Evolutionary conservation across 192 early-diverging fungal species (phyloP), one percentile per base, ranked within the genome.

Genomic region (Coemansia sp.): DNA sequence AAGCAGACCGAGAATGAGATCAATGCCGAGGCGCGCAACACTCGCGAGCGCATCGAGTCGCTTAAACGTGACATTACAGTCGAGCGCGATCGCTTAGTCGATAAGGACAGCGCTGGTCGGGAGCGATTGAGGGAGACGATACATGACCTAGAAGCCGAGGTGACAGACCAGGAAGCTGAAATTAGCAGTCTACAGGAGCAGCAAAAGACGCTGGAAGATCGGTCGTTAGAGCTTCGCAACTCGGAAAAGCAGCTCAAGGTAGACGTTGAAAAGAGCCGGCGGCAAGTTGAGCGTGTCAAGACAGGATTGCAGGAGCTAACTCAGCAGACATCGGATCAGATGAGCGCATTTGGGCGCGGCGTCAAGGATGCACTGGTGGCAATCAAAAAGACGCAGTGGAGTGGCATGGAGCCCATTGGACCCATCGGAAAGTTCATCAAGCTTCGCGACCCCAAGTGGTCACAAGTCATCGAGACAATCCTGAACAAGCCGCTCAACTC

Each of bases 321-420:
- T 43, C 75, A 76, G 11, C 88, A 90, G 47, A 85, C 83, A 32
- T 71, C 83, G n/a, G 82, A 96, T 62, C 69, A 82, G 4, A 64
- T 96, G 41, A 85, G 66, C 15, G 91, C 91, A 1, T 96, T 89
- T 70, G 93, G 93, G n/a, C 55, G 69, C 0, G 68, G 70, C 5
- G 85, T 90, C 8, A 84, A 87, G 7, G 88, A 90, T 10, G 84
- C 90, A 2, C 51, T 91, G 49, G 54, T 60, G 3, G 66, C 68
- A 6, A 89, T 92, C 24, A 60, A 73, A 3, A 75, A 83, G 48
- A 67, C 62, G 5, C 27, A 68, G 25, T 85, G 83, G 77, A 63
- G 48, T 11, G 75, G 71, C 29, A 72, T 75, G 41, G 39, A 64
- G 21, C 91, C 91, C 1, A 61, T 92, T 10, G 91, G 91, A 3